These are phyloP conservation scores for Xylaria scruposa DNA, from an alignment of 495 filamentous ascomycete genomes.

Conservation along the genomic window DNA sequence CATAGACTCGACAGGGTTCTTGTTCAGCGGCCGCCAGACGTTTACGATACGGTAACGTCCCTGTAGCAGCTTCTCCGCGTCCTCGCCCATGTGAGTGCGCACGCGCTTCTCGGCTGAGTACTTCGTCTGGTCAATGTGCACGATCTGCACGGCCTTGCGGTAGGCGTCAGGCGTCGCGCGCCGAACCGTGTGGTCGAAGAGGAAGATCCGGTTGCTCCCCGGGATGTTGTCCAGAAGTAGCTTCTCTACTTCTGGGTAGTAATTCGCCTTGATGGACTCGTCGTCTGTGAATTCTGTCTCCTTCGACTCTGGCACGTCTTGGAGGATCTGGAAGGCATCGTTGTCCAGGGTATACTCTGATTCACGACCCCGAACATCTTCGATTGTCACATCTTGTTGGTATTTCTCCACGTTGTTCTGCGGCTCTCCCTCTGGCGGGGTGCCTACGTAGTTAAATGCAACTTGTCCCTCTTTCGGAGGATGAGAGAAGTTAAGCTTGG, in stretches of 20 bases:
- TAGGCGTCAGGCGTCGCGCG: constrained; percentile 57
- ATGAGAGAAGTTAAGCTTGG: constrained; percentile 71
- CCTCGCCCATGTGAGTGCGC: constrained; percentile 63
- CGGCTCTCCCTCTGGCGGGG: constrained; percentile 63
- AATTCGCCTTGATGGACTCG: constrained; percentile 65
- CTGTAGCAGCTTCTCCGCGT: constrained; percentile 62
- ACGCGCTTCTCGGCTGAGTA: constrained; percentile 70
- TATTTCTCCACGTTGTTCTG: constrained; percentile 65
- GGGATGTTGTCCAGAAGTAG: constrained; percentile 68
- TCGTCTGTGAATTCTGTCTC: constrained; percentile 69
- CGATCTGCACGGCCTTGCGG: constrained; percentile 70
- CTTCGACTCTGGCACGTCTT: constrained; percentile 54
- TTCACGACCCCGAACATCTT: constrained; percentile 74
- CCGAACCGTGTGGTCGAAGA: constrained; percentile 94
- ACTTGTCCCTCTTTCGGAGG: constrained; percentile 66
- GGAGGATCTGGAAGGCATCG: constrained; percentile 71
- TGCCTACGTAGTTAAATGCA: constrained; percentile 76
- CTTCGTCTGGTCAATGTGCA: constrained; percentile 85
- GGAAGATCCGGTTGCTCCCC: constrained; percentile 65
- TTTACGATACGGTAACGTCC: constrained; percentile 83
- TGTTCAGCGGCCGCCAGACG: constrained; percentile 81
- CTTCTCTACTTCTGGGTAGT: constrained; percentile 83
- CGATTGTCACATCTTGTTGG: constrained; percentile 56
- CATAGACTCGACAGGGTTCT: constrained; percentile 67
- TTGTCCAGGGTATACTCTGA: constrained; percentile 68